These are phyloP conservation scores for Sporothrix pallida DNA, from an alignment of 2,329 filamentous ascomycete genomes.

Conservation along the genomic window DNA sequence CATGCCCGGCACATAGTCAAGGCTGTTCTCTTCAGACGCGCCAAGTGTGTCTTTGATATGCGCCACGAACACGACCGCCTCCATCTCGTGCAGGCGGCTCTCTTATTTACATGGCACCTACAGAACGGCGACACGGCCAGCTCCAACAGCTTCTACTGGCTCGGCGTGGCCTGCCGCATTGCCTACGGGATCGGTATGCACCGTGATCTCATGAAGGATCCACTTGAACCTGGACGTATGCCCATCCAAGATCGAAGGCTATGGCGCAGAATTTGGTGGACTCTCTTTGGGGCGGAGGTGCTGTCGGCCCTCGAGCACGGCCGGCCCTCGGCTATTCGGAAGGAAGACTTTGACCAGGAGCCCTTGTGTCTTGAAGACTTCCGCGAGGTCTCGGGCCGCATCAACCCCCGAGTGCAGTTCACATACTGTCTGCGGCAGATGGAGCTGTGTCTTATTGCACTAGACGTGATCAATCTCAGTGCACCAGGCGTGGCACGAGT, in stretches of 20 bases:
- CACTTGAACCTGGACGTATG: constrained; percentile 31
- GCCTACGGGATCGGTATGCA: constrained; percentile 32
- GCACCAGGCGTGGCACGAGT: constrained; percentile 5
- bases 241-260: constrained; percentile 28
- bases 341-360: constrained; percentile 58
- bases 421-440: background rate
- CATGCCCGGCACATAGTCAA: constrained; percentile 33
- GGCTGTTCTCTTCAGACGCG: constrained; percentile 30
- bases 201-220: constrained; percentile 34
- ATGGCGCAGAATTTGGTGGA: constrained; percentile 49
- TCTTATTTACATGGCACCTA: constrained; percentile 34
- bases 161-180: constrained; percentile 31
- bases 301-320: constrained; percentile 52
- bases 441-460: constrained; percentile 30
- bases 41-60: constrained; percentile 34
- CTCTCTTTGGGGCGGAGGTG: constrained; percentile 49
- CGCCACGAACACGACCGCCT: constrained; percentile 33
- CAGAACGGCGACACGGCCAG: constrained; percentile 32
- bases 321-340: constrained; percentile 57
- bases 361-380: constrained; percentile 53
- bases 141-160: constrained; percentile 32
- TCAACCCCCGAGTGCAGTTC: constrained; percentile 8
- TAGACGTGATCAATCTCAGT: constrained; percentile 20
- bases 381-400: constrained; percentile 31
- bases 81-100: constrained; percentile 31